Base-by-base conservation (phyloP, 2,329 filamentous ascomycete species). In the Nigrospora sphaerica region DNA sequence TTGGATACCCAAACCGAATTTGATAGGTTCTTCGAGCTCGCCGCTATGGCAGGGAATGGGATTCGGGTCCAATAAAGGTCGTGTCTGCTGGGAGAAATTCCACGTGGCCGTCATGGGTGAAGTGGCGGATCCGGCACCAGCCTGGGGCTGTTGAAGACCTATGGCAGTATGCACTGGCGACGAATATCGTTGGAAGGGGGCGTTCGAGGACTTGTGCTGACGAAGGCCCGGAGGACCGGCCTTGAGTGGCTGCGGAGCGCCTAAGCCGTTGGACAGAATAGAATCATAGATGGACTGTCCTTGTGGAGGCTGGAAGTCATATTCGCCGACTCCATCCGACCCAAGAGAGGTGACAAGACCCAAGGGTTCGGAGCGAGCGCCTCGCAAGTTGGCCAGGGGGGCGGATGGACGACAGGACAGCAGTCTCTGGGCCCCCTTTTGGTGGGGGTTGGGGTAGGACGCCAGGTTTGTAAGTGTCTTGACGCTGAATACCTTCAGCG, bases 151-250 rank as follows among this genome's bases (percentile, higher is more conserved):
- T 28, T 28, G 23, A 10, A 28, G 4, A 28, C 23, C 10, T 9
- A 9, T 28, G 23, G 7, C 7, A 28, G 23, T 28, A 28, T 28
- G 23, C 23, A 28, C 7, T 28, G 23, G 23, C 23, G 23, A 28
- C 2, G 23, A 28, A 28, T 28, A 28, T 28, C 23, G 23, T 9
- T 28, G 4, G 23, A 28, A 9, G 23, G 23, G 23, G 23, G 2
- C 23, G 23, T 28, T 28, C 19, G 67, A 64, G n/a, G 72, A 63
- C 17, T 65, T 71, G 52, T 70, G 71, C 46, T 74, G 72, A 37
- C 75, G 71, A 49, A 74, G 71, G 17, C 76, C 76, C 12, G 76
- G 76, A 37, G 76, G 76, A 2, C 76, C 76, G 28, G 76, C 76
- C 17, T 72, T 78, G 51, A 79, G 55, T 11, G 75, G 76, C 18